These are phyloP conservation scores for Alternaria burnsii DNA, from an alignment of 2,329 filamentous ascomycete genomes.

Conservation along the genomic window DNA sequence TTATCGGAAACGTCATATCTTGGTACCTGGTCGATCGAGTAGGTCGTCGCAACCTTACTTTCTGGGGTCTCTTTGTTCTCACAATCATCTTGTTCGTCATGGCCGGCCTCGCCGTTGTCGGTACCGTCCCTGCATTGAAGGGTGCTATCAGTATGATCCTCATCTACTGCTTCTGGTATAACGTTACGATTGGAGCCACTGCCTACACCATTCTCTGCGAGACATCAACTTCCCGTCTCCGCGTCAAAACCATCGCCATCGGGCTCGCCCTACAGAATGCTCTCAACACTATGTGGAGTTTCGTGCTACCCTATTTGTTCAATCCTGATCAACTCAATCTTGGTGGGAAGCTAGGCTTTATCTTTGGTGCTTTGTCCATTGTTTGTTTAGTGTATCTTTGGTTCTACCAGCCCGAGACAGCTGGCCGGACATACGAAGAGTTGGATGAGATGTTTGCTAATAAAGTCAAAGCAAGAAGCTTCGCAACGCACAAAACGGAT, in stretches of 20 bases:
- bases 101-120: slow-evolving; percentile 38
- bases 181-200: slow-evolving; percentile 84
- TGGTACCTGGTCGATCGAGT: slow-evolving; percentile 81
- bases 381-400: slow-evolving; percentile 63
- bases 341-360: slow-evolving; percentile 82
- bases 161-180: slow-evolving; percentile 71
- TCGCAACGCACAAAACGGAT: neutral
- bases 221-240: slow-evolving; percentile 78
- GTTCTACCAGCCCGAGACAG: neutral
- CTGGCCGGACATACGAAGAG: neutral
- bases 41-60: slow-evolving; percentile 76
- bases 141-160: slow-evolving; percentile 45
- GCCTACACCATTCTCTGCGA: slow-evolving; percentile 87
- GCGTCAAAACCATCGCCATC: slow-evolving; percentile 66
- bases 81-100: slow-evolving; percentile 75
- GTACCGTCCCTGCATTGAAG: slow-evolving; percentile 61
- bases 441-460: neutral
- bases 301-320: slow-evolving; percentile 52
- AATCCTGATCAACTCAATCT: slow-evolving; percentile 61
- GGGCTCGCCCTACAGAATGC: slow-evolving; percentile 49
- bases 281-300: slow-evolving; percentile 48
- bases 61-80: slow-evolving; percentile 67
- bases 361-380: slow-evolving; percentile 83
- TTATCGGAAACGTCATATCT: slow-evolving; percentile 72
- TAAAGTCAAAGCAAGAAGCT: neutral